Percentiles rank a stretch among this genome's conserved stretches.
Evolutionary conservation across 139 green algal genomes (phyloP).

Genomic region (Limnomonas spitsbergensis): DNA sequence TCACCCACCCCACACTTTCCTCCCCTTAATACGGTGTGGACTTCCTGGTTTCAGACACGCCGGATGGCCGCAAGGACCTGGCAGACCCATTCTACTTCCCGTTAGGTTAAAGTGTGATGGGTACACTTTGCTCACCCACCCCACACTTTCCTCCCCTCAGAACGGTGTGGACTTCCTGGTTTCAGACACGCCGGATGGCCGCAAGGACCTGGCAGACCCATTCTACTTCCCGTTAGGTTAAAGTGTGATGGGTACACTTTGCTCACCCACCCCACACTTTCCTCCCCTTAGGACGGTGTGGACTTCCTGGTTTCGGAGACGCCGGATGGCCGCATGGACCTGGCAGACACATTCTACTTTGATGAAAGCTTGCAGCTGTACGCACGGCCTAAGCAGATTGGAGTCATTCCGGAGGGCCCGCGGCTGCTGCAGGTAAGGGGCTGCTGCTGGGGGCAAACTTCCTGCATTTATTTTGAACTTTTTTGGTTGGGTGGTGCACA

Average conservation of each 20-base stretch:
- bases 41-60: conserved; percentile 26
- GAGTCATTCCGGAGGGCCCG: conserved; percentile 13
- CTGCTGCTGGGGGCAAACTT: too few relatives aligned
- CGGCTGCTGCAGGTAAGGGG: conserved; percentile 10
- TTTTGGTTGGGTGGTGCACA: too few relatives aligned
- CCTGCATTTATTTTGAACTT: too few relatives aligned
- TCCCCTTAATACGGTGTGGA: conserved; percentile 15
- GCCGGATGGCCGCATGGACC: conserved; percentile 17
- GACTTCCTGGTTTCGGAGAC: conserved; percentile 31
- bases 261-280: too few relatives aligned
- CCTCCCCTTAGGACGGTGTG: conserved; percentile 14
- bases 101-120: too few relatives aligned
- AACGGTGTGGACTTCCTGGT: conserved; percentile 23
- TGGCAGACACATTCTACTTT: conserved; percentile 18
- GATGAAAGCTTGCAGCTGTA: conserved; percentile 11
- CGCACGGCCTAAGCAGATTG: conserved; percentile 4
- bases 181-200: conserved; percentile 22
- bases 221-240: too few relatives aligned
- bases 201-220: conserved; percentile 14
- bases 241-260: too few relatives aligned
- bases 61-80: conserved; percentile 20
- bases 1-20: too few relatives aligned
- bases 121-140: too few relatives aligned
- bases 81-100: conserved; percentile 16
- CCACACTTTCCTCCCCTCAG: too few relatives aligned